Conservation (phyloP, 768 basidiomycete genomes). For the Agrocybe praecox region DNA sequence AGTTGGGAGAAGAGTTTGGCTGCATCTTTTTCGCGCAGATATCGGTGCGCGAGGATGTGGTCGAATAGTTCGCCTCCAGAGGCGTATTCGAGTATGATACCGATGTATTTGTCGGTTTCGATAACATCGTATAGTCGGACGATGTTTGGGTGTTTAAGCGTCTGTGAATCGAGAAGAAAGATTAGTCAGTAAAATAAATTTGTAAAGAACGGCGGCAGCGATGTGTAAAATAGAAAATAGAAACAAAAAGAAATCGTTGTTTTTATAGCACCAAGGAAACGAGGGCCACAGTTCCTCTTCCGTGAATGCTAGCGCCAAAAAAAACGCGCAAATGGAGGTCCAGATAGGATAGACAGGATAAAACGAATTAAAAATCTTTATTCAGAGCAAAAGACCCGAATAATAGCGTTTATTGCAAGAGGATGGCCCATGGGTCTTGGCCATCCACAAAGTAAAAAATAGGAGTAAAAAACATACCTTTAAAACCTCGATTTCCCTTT, state of each 20-base stretch:
- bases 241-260: not conserved
- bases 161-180: constrained; percentile 50
- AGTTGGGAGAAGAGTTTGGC: constrained; percentile 97
- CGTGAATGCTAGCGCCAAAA: too few relatives aligned
- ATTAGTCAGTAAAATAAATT: constrained; percentile 1
- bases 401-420: too few relatives aligned
- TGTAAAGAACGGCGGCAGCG: too few relatives aligned
- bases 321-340: too few relatives aligned
- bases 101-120: constrained; percentile 99
- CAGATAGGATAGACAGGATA: not conserved
- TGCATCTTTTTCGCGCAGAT: constrained; percentile 93
- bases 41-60: constrained; percentile 96
- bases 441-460: not conserved
- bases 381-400: not conserved
- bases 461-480: constrained; percentile 51
- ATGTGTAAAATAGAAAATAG: too few relatives aligned
- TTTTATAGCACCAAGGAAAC: too few relatives aligned
- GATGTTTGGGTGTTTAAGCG: constrained; percentile 96
- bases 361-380: not conserved
- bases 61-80: constrained; percentile 99
- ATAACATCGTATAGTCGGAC: constrained; percentile 98
- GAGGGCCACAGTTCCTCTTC: too few relatives aligned
- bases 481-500: constrained; percentile 96
- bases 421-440: too few relatives aligned
- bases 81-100: constrained; percentile 98